phyloP scores from a whole-genome alignment of 768 basidiomycete species.

The Collybia mongolica region DNA sequence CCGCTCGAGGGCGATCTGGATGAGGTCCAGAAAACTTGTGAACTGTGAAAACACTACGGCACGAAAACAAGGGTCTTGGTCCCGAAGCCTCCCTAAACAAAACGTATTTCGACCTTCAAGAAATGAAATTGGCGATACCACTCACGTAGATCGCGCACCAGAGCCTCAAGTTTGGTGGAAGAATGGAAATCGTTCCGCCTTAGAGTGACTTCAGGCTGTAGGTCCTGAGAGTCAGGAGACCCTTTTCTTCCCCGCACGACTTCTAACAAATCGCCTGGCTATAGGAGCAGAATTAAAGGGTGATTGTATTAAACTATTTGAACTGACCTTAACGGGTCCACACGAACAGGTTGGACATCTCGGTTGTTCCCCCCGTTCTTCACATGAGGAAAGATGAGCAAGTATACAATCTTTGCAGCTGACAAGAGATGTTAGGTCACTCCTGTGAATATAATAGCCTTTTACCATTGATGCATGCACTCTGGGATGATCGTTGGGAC shows the following conservation, averaged over 20 bases:
- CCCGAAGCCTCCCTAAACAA: conserved; percentile 51
- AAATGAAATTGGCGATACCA: conserved; percentile 8
- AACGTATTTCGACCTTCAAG: neutral
- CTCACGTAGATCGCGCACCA: conserved; percentile 70
- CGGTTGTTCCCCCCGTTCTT: conserved; percentile 67
- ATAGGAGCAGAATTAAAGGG: neutral
- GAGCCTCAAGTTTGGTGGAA: conserved; percentile 88
- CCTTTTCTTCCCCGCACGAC: conserved; percentile 42
- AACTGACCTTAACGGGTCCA: conserved; percentile 61
- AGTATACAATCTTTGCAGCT: conserved; percentile 93
- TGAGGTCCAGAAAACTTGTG: conserved; percentile 83
- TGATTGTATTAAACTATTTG: neutral
- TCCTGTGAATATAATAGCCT: conserved; percentile 4
- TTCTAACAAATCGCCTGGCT: conserved; percentile 66
- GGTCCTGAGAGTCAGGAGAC: conserved; percentile 28
- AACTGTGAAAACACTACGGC: conserved; percentile 92
- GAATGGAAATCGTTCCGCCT: conserved; percentile 83
- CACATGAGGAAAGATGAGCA: conserved; percentile 64
- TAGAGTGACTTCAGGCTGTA: conserved; percentile 50
- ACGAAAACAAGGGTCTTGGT: conserved; percentile 75
- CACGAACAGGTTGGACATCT: conserved; percentile 78
- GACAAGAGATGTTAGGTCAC: conserved; percentile 1
- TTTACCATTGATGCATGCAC: conserved; percentile 79
- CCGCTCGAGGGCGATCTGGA: conserved; percentile 66
- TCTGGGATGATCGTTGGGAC: conserved; percentile 64